Base-by-base conservation (phyloP, 495 filamentous ascomycete genomes). In the Penicillium cataractarum region DNA sequence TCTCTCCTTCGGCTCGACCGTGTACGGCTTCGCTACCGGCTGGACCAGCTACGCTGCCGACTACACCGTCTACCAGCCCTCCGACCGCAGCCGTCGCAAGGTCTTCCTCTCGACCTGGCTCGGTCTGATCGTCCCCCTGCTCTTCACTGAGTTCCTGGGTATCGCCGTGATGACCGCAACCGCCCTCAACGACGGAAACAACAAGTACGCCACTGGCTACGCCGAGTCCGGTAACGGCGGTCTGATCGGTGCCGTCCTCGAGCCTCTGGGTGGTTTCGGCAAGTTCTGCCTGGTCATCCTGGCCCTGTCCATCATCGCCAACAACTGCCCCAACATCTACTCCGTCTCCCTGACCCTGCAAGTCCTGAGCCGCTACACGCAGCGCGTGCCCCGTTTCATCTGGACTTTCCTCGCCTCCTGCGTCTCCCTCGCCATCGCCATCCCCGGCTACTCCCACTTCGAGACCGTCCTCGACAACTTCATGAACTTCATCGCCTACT, bases 311-410 rank as follows among this genome's bases (percentile, higher is more conserved):
- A 93, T 92, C 70, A 84, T 93, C 65, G 89, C 90, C 59, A 94
- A 90, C 79, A 93, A 93, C 78, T 92, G 88, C 77, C 91, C 94
- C n/a, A 92, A 90, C 78, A 89, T 92, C 67, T 96, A 96, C 80
- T 92, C 90, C 39, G 86, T 95, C 46, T 84, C 84, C 3, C 82
- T 96, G 26, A 88, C 88, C 32, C 80, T 94, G 52, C 91, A 94
- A 72, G 83, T 92, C 12, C 71, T 96, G 32, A 84, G 83, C 21
- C 82, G 82, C 42, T 82, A 79, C 70, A 86, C 87, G 15, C 86
- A 87, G 71, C 80, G 79, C 46, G 84, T 96, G 6, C 92, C 92
- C 19, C 87, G 92, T 6, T 93, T 92, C 72, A 63, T 93, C 58
- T 95, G 89, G 90, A 89, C 87, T 0, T 80, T 89, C 57, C 61